Evolutionary conservation across 148 eudicot species (phyloP).

Genomic region (Spergularia bocconei): DNA sequence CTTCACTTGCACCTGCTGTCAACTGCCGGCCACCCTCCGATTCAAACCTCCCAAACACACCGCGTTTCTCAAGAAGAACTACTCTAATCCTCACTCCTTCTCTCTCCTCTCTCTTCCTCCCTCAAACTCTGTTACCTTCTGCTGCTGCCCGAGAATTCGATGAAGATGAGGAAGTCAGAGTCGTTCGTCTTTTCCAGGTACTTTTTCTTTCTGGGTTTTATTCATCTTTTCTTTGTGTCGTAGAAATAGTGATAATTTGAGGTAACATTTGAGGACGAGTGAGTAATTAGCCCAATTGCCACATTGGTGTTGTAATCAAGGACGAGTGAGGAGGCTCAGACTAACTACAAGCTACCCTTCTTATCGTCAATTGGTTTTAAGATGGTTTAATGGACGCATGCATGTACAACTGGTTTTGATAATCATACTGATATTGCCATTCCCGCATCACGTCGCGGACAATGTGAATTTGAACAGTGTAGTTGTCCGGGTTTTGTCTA

Average conservation of each 20-base stretch:
- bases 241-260: no score
- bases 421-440: no score
- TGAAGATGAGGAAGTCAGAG: slow-evolving; percentile 53
- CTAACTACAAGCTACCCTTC: no score
- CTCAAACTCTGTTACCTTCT: slow-evolving; percentile 23
- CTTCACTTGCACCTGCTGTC: neutral
- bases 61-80: slow-evolving; percentile 31
- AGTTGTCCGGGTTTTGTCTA: no score
- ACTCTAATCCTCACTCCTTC: slow-evolving; percentile 34
- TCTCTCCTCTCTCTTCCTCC: slow-evolving; percentile 28
- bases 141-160: slow-evolving; percentile 53
- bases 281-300: no score
- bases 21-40: neutral
- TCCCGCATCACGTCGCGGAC: no score
- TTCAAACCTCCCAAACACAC: slow-evolving; percentile 9
- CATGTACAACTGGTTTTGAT: no score
- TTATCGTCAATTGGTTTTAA: no score
- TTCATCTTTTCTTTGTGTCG: neutral
- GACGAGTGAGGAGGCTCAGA: no score
- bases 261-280: neutral
- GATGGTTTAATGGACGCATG: no score
- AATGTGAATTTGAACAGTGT: no score
- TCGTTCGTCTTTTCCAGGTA: slow-evolving; percentile 70
- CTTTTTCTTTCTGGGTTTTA: neutral
- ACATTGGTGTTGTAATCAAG: no score